Base-by-base conservation (phyloP, 208 protist species). In the Trypanosomatidae sp. region DNA sequence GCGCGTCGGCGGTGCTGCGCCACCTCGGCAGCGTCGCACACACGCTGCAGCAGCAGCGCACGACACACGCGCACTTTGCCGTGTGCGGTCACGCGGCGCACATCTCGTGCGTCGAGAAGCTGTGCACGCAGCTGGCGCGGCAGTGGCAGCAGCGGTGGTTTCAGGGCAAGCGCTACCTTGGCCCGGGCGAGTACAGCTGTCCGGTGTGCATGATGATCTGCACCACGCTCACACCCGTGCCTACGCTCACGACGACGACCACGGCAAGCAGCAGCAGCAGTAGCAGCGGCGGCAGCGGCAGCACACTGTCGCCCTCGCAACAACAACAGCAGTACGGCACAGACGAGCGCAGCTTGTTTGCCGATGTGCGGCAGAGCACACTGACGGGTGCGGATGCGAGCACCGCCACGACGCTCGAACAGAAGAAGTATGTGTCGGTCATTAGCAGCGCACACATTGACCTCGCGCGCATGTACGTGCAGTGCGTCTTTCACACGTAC, bases 11-110 rank as follows among this genome's bases (percentile, higher is more conserved):
- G 24, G 53, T 59, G 8, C 60, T 88, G 21, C 44, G 33, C 21
- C 51, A 57, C 19, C 42, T 72, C 20, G 47, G 42, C n/a, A 26
- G 48, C 0, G 48, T 41, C 16, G n/a, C n/a, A n/a, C n/a, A n/a
- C n/a, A 4, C 26, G 18, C 44, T 76, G 20, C 58, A 56, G 2
- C 49, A 67, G 33, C 43, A 26, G 1, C 53, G 57, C 23, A 47
- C 39, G 26, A 18, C 77, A n/a, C 63, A 79, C 56, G 55, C 46
- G 28, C 66, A 83, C 63, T 46, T 83, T 21, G 37, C 59, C 44
- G 33, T 71, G 20, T 88, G 78, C 39, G 78, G 78, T 26, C 78
- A 88, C 53, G 70, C 60, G 7, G 72, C 70, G 6, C 78, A 88
- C 52, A 71, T 59, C 48, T 49, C 54, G 0, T 88, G 78, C 56